A percentile compares a stretch with the other conserved stretches of the same genome.
Conservation (phyloP, 2,329 filamentous ascomycete genomes). For the Arachnopeziza araneosa region DNA sequence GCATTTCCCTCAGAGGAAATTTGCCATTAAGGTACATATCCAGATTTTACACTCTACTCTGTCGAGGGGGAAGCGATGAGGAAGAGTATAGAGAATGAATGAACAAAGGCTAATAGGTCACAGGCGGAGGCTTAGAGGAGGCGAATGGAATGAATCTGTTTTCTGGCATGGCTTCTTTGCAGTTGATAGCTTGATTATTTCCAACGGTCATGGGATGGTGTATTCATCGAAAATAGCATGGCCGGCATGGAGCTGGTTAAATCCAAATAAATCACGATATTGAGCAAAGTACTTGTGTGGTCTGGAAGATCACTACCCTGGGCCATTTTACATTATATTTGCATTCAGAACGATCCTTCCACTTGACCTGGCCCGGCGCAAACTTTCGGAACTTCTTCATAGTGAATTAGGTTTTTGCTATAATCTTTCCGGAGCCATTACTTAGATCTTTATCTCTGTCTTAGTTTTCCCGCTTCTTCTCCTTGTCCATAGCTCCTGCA, state of each 20-base stretch:
- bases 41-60: background rate
- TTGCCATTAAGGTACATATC: conserved; percentile 76
- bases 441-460: too few species aligned
- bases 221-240: conserved; percentile 31
- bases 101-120: conserved; percentile 12
- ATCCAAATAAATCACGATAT: conserved; percentile 29
- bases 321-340: background rate
- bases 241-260: conserved; percentile 23
- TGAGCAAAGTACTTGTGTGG: conserved; percentile 18
- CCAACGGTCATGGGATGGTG: conserved; percentile 21
- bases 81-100: background rate
- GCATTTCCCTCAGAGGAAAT: conserved; percentile 99
- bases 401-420: too few species aligned
- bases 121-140: conserved; percentile 29
- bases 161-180: conserved; percentile 26
- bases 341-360: background rate
- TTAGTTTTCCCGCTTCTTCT: too few species aligned
- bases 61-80: background rate
- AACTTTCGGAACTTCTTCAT: too few species aligned
- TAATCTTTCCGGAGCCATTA: too few species aligned
- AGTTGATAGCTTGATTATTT: conserved; percentile 16
- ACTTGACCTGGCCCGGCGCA: too few species aligned
- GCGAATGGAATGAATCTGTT: conserved; percentile 19
- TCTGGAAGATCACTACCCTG: background rate
- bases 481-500: too few species aligned